Conservation (phyloP, 2,329 filamentous ascomycete genomes). For the Trichoderma guizhouense region DNA sequence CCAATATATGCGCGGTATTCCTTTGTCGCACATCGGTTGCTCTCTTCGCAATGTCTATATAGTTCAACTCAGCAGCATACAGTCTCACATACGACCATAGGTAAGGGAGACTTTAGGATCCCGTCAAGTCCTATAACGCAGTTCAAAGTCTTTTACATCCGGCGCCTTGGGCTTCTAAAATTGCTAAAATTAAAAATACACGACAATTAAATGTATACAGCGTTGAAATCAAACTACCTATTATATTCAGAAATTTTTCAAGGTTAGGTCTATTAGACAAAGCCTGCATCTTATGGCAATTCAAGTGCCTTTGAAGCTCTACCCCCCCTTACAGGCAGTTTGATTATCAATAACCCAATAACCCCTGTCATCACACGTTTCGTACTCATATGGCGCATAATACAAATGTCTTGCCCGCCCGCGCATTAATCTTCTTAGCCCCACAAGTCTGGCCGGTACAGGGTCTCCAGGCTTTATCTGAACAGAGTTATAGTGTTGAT, state of each 20-base stretch:
- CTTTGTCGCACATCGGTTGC: no score
- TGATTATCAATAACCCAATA: neutral
- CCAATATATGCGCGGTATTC: no score
- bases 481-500: neutral
- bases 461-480: neutral
- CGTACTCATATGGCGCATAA: slow-evolving; percentile 5
- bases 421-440: neutral
- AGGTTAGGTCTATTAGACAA: neutral
- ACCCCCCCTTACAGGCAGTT: neutral
- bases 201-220: neutral
- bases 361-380: neutral
- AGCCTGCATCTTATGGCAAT: neutral
- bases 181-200: neutral
- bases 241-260: neutral
- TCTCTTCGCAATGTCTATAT: no score
- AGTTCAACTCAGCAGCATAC: no score
- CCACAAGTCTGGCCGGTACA: slow-evolving; percentile 2
- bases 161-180: no score
- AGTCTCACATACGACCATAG: no score
- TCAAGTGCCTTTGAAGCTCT: slow-evolving; percentile 3
- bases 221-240: neutral
- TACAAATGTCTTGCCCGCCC: slow-evolving; percentile 6
- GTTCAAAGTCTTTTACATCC: no score
- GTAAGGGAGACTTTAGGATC: no score
- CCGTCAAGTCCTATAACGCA: no score